Conservation (phyloP, 176 grass and related monocot genomes). For the Hordeum marinum region DNA sequence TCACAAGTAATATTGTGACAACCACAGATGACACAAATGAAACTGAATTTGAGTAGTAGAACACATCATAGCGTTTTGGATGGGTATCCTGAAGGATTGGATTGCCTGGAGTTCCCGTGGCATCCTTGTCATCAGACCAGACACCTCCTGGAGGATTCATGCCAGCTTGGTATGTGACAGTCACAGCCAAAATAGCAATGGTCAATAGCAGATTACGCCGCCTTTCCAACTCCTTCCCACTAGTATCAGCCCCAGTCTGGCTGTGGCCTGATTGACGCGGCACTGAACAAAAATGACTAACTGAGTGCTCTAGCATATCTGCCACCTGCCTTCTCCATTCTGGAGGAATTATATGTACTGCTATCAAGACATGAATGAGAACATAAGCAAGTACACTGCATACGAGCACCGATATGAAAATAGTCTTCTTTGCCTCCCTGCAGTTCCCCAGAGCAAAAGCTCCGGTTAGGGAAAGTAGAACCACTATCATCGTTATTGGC, state of each 20-base stretch:
- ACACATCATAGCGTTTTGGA: slow-evolving; percentile 17
- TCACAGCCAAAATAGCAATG: slow-evolving; percentile 29
- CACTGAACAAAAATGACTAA: background rate
- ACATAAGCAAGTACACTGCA: slow-evolving; percentile 26
- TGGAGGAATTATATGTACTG: slow-evolving; percentile 25
- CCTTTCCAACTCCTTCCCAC: slow-evolving; percentile 20
- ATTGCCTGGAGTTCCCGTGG: background rate
- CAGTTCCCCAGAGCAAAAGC: slow-evolving; percentile 25
- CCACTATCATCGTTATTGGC: slow-evolving; percentile 35
- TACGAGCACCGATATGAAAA: background rate
- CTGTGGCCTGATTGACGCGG: background rate
- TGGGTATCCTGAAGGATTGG: slow-evolving; percentile 26
- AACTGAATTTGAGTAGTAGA: slow-evolving; percentile 41
- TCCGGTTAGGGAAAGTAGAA: slow-evolving; percentile 33
- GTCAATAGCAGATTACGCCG: slow-evolving; percentile 23
- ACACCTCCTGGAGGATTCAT: slow-evolving; percentile 44
- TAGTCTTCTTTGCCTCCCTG: slow-evolving; percentile 3
- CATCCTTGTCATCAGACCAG: slow-evolving; percentile 28
- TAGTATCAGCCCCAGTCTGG: background rate
- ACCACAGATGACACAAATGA: slow-evolving; percentile 33
- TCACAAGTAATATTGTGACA: slow-evolving; percentile 37
- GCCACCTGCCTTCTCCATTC: background rate
- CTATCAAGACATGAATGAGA: slow-evolving; percentile 21
- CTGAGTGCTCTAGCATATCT: background rate
- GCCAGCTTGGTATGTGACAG: slow-evolving; percentile 47